Evolutionary conservation across 2,329 filamentous ascomycete species (phyloP).

Genomic region (Aspergillus quadrilineatus): DNA sequence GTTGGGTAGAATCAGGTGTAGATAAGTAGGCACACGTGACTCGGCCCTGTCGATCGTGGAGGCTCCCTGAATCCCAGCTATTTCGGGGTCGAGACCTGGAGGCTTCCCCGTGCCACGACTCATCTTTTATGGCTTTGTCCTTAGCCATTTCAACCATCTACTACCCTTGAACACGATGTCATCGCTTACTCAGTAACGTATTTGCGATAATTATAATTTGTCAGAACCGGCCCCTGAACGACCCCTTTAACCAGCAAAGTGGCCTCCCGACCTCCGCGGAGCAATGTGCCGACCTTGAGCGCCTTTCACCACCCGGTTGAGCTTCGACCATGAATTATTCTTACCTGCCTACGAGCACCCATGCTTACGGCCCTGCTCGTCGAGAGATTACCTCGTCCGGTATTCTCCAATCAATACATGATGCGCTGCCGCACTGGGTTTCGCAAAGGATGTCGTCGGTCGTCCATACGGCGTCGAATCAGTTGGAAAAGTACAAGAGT

Average conservation of each 20-base stretch:
- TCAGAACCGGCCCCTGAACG: not conserved
- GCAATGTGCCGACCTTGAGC: conserved; percentile 22
- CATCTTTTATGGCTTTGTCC: not conserved
- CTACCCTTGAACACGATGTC: not conserved
- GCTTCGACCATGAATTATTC: conserved; percentile 36
- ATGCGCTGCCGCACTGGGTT: conserved; percentile 21
- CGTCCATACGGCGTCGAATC: not conserved
- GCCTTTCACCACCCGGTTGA: conserved; percentile 17
- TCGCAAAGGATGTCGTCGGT: conserved; percentile 23
- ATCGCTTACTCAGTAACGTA: not conserved
- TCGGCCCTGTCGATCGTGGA: conserved; percentile 2
- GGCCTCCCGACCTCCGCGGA: conserved; percentile 12
- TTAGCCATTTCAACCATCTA: not conserved
- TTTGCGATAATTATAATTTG: not conserved
- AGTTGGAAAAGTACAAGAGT: conserved; percentile 14
- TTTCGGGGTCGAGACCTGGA: not conserved
- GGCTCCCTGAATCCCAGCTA: not conserved
- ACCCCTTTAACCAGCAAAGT: not conserved
- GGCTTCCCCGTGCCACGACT: not conserved
- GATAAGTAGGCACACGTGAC: not conserved
- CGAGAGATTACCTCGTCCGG: conserved; percentile 16
- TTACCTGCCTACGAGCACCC: conserved; percentile 29
- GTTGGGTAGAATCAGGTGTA: no score
- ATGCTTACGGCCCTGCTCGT: conserved; percentile 28
- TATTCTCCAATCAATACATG: conserved; percentile 16